A percentile compares a stretch with the other conserved stretches of the same genome.
These are phyloP conservation scores for Achlya hypogyna DNA, from an alignment of 352 stramenopile species.

Conservation along the genomic window DNA sequence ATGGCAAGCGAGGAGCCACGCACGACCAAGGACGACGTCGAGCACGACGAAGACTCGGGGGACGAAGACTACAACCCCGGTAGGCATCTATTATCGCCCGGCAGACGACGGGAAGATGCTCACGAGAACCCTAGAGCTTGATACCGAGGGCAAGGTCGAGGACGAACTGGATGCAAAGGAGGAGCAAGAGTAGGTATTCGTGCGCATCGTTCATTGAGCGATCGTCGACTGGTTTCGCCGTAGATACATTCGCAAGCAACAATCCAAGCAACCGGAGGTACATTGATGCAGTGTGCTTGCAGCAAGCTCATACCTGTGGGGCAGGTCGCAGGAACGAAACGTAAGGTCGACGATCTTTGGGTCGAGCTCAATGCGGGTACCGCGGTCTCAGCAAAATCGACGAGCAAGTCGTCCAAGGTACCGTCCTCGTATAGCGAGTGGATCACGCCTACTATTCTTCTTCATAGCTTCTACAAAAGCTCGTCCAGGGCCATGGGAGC, in stretches of 20 bases:
- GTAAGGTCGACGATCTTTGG: conserved; percentile 32
- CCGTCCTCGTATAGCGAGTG: neutral
- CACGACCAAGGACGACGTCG: neutral
- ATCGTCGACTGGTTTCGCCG: neutral
- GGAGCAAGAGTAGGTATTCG: conserved; percentile 7
- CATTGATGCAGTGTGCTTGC: neutral
- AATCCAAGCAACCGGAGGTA: conserved; percentile 2
- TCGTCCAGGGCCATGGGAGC: conserved; percentile 39
- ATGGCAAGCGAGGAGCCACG: neutral
- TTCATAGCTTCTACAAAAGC: conserved; percentile 34
- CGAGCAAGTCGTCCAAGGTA: conserved; percentile 44
- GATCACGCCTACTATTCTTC: neutral
- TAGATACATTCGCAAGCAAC: conserved; percentile 13
- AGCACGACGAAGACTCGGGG: neutral
- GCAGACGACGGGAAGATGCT: no score
- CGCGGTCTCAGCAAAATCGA: conserved; percentile 38
- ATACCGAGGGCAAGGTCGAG: conserved; percentile 9
- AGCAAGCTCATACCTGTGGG: neutral
- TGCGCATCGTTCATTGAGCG: neutral
- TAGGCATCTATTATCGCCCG: no score
- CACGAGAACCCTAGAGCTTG: conserved; percentile 8
- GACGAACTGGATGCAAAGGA: conserved; percentile 17
- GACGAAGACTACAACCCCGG: conserved; percentile 16
- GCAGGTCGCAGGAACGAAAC: neutral
- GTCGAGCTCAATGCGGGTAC: conserved; percentile 55